These are phyloP conservation scores for Saturnispora gosingensis DNA, from an alignment of 805 yeast genomes.

Conservation along the genomic window DNA sequence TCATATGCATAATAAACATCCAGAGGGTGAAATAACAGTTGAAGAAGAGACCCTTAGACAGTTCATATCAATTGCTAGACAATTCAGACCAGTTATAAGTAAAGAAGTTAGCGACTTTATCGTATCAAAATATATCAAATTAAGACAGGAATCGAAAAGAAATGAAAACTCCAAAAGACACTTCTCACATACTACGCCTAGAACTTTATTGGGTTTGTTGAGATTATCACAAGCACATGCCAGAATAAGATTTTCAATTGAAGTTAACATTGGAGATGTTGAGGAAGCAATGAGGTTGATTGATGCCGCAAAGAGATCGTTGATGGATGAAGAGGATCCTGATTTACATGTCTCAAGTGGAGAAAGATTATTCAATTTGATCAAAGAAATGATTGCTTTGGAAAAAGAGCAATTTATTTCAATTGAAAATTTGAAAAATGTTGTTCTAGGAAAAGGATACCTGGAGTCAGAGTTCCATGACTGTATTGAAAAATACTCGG, in stretches of 20 bases:
- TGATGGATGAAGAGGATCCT: slow-evolving; percentile 44
- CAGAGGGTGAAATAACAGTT: slow-evolving; percentile 66
- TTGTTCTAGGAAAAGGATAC: slow-evolving; percentile 72
- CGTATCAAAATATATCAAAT: slow-evolving; percentile 73
- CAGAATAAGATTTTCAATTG: slow-evolving; percentile 68
- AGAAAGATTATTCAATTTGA: slow-evolving; percentile 62
- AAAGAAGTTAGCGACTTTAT: slow-evolving; percentile 79
- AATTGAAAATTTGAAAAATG: slow-evolving; percentile 45
- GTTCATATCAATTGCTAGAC: slow-evolving; percentile 77
- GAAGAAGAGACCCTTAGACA: slow-evolving; percentile 77
- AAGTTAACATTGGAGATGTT: slow-evolving; percentile 70
- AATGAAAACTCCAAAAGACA: slow-evolving; percentile 69
- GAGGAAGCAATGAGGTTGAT: slow-evolving; percentile 89
- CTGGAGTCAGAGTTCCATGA: slow-evolving; percentile 69
- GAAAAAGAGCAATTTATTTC: slow-evolving; percentile 27
- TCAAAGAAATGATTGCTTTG: slow-evolving; percentile 36
- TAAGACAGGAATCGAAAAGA: slow-evolving; percentile 84
- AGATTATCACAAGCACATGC: slow-evolving; percentile 95
- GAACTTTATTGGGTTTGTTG: slow-evolving; percentile 84
- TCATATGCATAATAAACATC: slow-evolving; percentile 87
- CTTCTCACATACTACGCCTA: slow-evolving; percentile 89
- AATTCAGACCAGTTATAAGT: slow-evolving; percentile 77
- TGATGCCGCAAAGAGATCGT: slow-evolving; percentile 79
- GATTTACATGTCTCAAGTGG: slow-evolving; percentile 55
- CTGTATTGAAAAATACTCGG: slow-evolving; percentile 67